Evolutionary conservation across 345 rosid species (phyloP), one percentile per base, ranked within the genome.

Genomic region (Eucalyptus pumila): DNA sequence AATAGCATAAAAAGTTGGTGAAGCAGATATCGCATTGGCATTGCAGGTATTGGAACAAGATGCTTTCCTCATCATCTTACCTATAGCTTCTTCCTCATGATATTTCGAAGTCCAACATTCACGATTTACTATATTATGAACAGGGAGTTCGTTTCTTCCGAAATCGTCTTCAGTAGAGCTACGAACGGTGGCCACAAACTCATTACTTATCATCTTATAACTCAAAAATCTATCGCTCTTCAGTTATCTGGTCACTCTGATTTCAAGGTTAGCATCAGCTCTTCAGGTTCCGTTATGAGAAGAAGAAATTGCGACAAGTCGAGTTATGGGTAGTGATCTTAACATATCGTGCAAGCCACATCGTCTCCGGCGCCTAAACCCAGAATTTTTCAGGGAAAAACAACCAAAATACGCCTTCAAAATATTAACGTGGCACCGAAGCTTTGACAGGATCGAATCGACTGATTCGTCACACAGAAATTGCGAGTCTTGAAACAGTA

Each of bases 331-430:
- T 27, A 27, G 32, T 27, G 69, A 60, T 27, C 32, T 60, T 26
- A 91, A 98, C 99, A 98, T 94, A 90, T 97, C 99, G 90, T 95
- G 98, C 93, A 91, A 52, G 95, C 98, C 99, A 97, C 42, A 95
- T 90, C 45, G 96, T 89, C 88, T 97, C 99, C 93, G 96, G 99
- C 89, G 97, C 98, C 96, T 97, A 86, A 91, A 90, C 92, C 88
- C 87, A 62, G 89, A 60, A 62, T 85, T 54, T 86, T 58, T 54
- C 30, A 40, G 30, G 83, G 23, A 60, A 32, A 89, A 87, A 52
- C 87, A 87, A 72, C 69, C 67, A 89, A 86, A 87, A 89, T 67
- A 44, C 45, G 42, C 44, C 47, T 87, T 65, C 15, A 62, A 81
- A 32, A 42, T 9, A 30, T 80, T 16, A 11, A 76, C 58, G 6